These are phyloP conservation scores for Linum usitatissimum DNA, from an alignment of 345 rosid genomes.

Conservation along the genomic window DNA sequence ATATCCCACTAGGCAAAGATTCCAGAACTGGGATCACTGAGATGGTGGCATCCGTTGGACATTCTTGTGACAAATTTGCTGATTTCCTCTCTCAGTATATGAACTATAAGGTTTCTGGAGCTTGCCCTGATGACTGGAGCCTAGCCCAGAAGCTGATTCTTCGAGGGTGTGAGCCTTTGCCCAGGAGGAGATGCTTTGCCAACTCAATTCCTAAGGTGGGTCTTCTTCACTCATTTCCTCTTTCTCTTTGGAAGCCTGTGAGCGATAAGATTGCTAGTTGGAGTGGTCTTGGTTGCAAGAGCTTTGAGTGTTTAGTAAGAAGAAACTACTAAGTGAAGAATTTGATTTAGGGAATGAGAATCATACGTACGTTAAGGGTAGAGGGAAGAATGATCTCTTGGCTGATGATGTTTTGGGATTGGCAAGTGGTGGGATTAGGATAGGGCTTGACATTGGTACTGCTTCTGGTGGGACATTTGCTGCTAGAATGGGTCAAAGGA, in stretches of 20 bases:
- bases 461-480: slow-evolving; percentile 89
- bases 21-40: slow-evolving; percentile 29
- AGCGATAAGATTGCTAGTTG: slow-evolving; percentile 70
- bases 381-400: slow-evolving; percentile 70
- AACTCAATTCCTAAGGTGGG: slow-evolving; percentile 54
- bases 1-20: slow-evolving; percentile 38
- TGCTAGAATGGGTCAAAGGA: slow-evolving; percentile 87
- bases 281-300: slow-evolving; percentile 90
- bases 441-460: slow-evolving; percentile 78
- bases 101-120: not conserved
- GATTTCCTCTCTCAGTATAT: slow-evolving; percentile 1
- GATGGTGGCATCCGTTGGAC: not conserved
- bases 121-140: slow-evolving; percentile 6
- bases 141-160: slow-evolving; percentile 5
- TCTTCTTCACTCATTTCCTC: slow-evolving; percentile 35
- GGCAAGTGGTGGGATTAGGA: slow-evolving; percentile 61
- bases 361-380: slow-evolving; percentile 55
- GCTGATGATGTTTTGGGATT: slow-evolving; percentile 64
- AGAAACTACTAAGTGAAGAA: slow-evolving; percentile 58
- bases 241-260: slow-evolving; percentile 70
- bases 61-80: not conserved
- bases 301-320: slow-evolving; percentile 64
- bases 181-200: slow-evolving; percentile 65
- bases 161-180: slow-evolving; percentile 5
- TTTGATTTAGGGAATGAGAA: slow-evolving; percentile 43